Base-by-base conservation (phyloP, 805 yeast genomes). In the Wickerhamiella siamensis region DNA sequence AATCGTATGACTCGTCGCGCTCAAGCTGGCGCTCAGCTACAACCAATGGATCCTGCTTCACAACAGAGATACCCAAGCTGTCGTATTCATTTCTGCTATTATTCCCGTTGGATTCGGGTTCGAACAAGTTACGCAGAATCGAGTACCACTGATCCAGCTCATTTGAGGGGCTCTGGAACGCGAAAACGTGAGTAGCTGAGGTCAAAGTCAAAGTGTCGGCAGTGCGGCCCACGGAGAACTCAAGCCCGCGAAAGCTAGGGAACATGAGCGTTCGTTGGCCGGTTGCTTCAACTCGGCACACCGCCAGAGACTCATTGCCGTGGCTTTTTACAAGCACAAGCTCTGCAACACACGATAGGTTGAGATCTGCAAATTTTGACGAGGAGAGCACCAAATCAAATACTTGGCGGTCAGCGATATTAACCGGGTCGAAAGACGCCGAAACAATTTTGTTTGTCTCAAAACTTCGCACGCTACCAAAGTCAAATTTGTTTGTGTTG, bases 381-480 rank as follows among this genome's bases (percentile, higher is more conserved):
- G 29, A 24, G 29, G 29, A 27, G 17, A 44, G 33, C 33, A 27
- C 20, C 29, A 42, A 26, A 20, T 42, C 42, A 27, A 44, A 44
- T 8, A 39, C 20, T 4, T 42, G 45, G 4, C 45, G 45, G 33
- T 41, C 44, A 26, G 32, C 15, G 20, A 46, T 42, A 19, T 39
- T 40, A 18, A 38, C 33, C 1, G 49, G 45, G 32, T 46, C 44
- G 26, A 46, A 44, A 9, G 45, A 33, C n/a, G 49, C 47, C 14
- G 40, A 18, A 3, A 43, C 44, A 6, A 43, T 40, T 20, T 40
- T 33, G 19, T 44, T 44, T 4, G 45, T 31, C 2, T 33, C 32
- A 33, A 46, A 38, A 32, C 39, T 19, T 33, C 36, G 43, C 27
- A 40, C 49, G 21, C 29, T 21, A 31, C 42, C 35, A 36, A 46